phyloP scores from a whole-genome alignment of 2,329 filamentous ascomycete species.

The Ophiostoma populinum region DNA sequence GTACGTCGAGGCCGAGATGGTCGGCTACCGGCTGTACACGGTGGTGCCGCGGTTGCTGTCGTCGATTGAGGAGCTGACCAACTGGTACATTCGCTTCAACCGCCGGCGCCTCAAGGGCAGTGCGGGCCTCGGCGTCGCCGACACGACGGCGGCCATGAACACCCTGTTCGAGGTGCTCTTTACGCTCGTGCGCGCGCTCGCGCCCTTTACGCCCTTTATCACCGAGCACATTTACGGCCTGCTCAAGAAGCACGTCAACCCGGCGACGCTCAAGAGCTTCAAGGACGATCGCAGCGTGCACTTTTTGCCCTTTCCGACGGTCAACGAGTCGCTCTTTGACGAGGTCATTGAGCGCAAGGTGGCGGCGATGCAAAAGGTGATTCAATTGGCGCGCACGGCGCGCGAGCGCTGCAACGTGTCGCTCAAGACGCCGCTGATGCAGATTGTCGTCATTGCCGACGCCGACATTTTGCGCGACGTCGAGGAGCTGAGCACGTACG shows the following conservation, averaged over 20 bases:
- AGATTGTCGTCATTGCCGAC: constrained; percentile 77
- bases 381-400: constrained; percentile 74
- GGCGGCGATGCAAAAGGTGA: constrained; percentile 83
- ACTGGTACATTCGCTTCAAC: constrained; percentile 97
- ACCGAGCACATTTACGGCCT: constrained; percentile 86
- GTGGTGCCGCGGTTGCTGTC: constrained; percentile 71
- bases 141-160: constrained; percentile 81
- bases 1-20: constrained; percentile 89
- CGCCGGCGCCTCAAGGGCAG: constrained; percentile 81
- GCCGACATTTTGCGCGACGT: constrained; percentile 73
- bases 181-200: constrained; percentile 72
- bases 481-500: constrained; percentile 69
- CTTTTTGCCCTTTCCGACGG: constrained; percentile 79
- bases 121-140: constrained; percentile 61
- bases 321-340: constrained; percentile 77
- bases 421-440: constrained; percentile 81
- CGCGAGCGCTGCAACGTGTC: constrained; percentile 72
- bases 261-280: constrained; percentile 36
- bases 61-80: constrained; percentile 70
- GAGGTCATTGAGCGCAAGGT: constrained; percentile 73
- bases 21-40: constrained; percentile 49
- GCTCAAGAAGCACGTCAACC: constrained; percentile 65
- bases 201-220: constrained; percentile 90
- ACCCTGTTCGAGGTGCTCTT: constrained; percentile 87
- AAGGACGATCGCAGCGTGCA: constrained; percentile 76